These are phyloP conservation scores for Bolboschoenus planiculmis DNA, from an alignment of 176 grass and related monocot species.

Conservation along the genomic window DNA sequence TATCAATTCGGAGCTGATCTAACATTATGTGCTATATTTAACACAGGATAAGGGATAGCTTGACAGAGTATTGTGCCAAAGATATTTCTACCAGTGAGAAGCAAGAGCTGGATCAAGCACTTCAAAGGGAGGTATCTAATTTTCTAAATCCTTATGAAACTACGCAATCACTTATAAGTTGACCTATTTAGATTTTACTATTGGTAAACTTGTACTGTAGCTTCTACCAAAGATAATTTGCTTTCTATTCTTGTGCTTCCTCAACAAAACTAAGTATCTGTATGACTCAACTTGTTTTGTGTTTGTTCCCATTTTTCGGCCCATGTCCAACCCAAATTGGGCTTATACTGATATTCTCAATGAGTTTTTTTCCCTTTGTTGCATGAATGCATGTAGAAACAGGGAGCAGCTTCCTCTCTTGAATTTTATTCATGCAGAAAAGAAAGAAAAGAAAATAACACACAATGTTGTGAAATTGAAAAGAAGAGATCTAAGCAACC, in stretches of 20 bases:
- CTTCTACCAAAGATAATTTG: not conserved
- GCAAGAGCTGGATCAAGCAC: slow-evolving; percentile 74
- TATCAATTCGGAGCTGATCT: not conserved
- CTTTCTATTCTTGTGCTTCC: not conserved
- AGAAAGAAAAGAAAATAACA: not conserved
- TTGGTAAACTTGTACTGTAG: not conserved
- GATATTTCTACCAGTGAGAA: slow-evolving; percentile 54
- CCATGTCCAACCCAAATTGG: not conserved
- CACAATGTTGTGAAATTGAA: not conserved
- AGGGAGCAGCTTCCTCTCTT: not conserved
- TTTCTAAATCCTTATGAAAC: not conserved
- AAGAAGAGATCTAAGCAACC: not conserved
- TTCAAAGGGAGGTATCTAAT: slow-evolving; percentile 58
- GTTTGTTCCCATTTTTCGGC: not conserved
- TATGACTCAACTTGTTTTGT: not conserved
- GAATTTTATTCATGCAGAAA: not conserved
- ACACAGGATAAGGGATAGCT: slow-evolving; percentile 58
- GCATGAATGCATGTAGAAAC: not conserved
- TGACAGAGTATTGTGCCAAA: slow-evolving; percentile 57
- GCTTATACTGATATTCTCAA: not conserved
- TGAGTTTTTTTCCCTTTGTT: not conserved
- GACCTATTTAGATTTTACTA: not conserved
- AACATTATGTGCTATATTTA: not conserved
- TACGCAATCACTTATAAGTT: not conserved
- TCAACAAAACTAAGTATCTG: not conserved